Conservation (phyloP, 1,284 basidiomycete genomes). For the Papiliotrema flavescens region DNA sequence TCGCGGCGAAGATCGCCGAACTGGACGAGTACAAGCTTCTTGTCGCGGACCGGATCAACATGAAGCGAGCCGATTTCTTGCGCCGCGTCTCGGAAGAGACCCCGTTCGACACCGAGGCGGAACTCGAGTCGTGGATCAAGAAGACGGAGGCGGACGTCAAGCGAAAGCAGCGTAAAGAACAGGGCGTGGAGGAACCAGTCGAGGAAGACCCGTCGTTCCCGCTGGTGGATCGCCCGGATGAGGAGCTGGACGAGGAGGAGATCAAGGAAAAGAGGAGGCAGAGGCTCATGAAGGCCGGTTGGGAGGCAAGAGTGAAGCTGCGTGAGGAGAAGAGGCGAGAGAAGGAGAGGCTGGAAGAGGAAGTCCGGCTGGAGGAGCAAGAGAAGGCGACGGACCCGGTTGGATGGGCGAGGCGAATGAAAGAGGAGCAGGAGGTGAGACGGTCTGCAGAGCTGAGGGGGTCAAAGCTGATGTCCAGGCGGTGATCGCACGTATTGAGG, state of each 20-base stretch:
- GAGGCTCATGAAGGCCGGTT: constrained; percentile 87
- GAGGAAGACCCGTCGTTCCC: constrained; percentile 84
- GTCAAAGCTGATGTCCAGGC: constrained; percentile 50
- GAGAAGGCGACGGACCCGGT: constrained; percentile 67
- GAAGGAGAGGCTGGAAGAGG: constrained; percentile 64
- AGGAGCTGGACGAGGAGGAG: constrained; percentile 87
- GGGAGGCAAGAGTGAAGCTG: constrained; percentile 81
- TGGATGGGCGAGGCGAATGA: constrained; percentile 68
- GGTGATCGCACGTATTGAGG: constrained; percentile 79
- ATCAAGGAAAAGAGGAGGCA: constrained; percentile 95
- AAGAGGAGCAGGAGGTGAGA: constrained; percentile 72
- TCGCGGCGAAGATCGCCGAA: constrained; percentile 58
- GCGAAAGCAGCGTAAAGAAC: constrained; percentile 70
- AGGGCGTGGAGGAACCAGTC: constrained; percentile 54
- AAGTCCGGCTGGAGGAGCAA: constrained; percentile 70
- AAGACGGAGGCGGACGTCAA: constrained; percentile 65
- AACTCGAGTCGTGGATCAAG: constrained; percentile 70
- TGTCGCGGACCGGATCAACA: constrained; percentile 61
- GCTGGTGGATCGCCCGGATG: constrained; percentile 84
- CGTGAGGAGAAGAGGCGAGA: constrained; percentile 87
- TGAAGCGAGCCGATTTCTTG: constrained; percentile 72
- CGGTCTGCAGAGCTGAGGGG: background rate
- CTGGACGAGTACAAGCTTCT: constrained; percentile 67
- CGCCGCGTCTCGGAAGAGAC: constrained; percentile 52
- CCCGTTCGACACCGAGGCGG: constrained; percentile 68